phyloP scores from a whole-genome alignment of 805 yeast species.

The Nadsonia fulvescens region DNA sequence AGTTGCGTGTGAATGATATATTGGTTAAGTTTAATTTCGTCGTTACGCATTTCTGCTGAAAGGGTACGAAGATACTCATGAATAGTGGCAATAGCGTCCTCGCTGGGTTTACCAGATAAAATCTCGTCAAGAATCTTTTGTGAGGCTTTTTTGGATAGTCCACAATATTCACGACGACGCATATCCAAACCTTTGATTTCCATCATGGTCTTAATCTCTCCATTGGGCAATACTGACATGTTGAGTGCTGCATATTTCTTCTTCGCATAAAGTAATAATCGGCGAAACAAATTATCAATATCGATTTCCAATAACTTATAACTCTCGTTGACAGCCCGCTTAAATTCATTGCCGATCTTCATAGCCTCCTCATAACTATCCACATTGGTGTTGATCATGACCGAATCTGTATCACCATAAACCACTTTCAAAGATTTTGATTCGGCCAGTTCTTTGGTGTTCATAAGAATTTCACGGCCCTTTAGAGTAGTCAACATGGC shows the following conservation, averaged over 20 bases:
- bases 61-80: constrained; percentile 54
- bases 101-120: constrained; percentile 57
- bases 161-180: constrained; percentile 93
- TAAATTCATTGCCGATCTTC: constrained; percentile 71
- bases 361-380: constrained; percentile 54
- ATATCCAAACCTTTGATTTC: constrained; percentile 95
- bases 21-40: constrained; percentile 39
- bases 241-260: constrained; percentile 93
- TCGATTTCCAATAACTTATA: constrained; percentile 82
- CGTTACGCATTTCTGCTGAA: constrained; percentile 35
- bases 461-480: constrained; percentile 89
- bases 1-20: constrained; percentile 71
- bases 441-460: constrained; percentile 85
- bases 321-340: constrained; percentile 69
- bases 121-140: constrained; percentile 54
- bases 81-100: constrained; percentile 50
- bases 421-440: constrained; percentile 66
- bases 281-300: constrained; percentile 80
- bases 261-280: constrained; percentile 75
- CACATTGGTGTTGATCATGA: constrained; percentile 87
- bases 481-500: constrained; percentile 91
- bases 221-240: constrained; percentile 33
- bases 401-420: constrained; percentile 98
- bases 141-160: constrained; percentile 76
- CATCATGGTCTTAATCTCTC: constrained; percentile 38